phyloP scores from a whole-genome alignment of 129 eudicot genomes.

The Artemisia tridentata region DNA sequence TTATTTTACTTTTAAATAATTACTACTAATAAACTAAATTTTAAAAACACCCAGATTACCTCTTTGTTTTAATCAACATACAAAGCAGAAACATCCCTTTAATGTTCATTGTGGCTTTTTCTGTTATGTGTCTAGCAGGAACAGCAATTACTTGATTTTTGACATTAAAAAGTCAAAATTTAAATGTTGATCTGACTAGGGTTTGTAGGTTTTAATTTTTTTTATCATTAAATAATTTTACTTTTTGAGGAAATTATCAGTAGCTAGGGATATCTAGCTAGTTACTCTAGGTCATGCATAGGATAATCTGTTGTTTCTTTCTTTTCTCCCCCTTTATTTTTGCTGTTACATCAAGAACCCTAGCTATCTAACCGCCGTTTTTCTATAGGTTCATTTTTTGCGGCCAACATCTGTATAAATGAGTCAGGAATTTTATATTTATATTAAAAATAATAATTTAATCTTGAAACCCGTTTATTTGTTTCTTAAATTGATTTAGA shows the following conservation, averaged over 20 bases:
- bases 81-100: too few species aligned
- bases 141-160: constrained; percentile 10
- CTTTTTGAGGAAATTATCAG: constrained; percentile 26
- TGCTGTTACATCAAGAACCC: constrained; percentile 41
- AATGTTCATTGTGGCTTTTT: too few species aligned
- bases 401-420: constrained; percentile 39
- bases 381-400: constrained; percentile 31
- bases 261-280: constrained; percentile 26
- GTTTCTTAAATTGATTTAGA: constrained; percentile 32
- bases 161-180: constrained; percentile 20
- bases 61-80: too few species aligned
- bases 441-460: neutral
- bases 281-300: constrained; percentile 35
- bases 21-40: too few species aligned
- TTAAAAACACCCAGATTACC: too few species aligned
- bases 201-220: neutral
- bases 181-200: constrained; percentile 20
- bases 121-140: neutral
- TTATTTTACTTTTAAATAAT: too few species aligned
- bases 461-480: constrained; percentile 4
- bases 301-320: constrained; percentile 29
- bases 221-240: neutral
- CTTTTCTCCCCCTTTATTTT: constrained; percentile 16
- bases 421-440: constrained; percentile 24
- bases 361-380: constrained; percentile 31